These are phyloP conservation scores for Aureobasidium musti DNA, from an alignment of 2,329 filamentous ascomycete genomes.

Conservation along the genomic window DNA sequence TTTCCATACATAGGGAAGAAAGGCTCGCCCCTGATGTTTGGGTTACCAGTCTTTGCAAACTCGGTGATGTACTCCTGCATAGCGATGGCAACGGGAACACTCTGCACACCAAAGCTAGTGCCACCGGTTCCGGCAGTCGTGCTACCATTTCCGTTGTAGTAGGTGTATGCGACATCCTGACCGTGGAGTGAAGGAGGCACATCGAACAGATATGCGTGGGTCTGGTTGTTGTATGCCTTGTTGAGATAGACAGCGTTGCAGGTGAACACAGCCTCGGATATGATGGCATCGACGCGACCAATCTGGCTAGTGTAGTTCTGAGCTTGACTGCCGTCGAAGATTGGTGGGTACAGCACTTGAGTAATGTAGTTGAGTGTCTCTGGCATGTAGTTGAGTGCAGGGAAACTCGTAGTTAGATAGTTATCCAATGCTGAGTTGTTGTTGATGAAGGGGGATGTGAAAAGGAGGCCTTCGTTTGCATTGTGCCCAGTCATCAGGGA, in stretches of 20 bases:
- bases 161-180: conserved; percentile 56
- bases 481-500: conserved; percentile 52
- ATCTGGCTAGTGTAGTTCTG: conserved; percentile 50
- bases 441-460: conserved; percentile 46
- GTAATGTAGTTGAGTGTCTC: conserved; percentile 47
- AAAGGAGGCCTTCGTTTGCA: conserved; percentile 49
- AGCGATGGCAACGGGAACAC: conserved; percentile 44
- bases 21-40: conserved; percentile 45
- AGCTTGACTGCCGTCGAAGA: conserved; percentile 50
- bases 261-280: conserved; percentile 49
- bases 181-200: conserved; percentile 58
- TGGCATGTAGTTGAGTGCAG: conserved; percentile 38
- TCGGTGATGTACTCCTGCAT: conserved; percentile 51
- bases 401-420: conserved; percentile 38
- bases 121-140: conserved; percentile 27
- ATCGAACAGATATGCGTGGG: conserved; percentile 57
- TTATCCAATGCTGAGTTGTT: conserved; percentile 39
- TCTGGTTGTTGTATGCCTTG: conserved; percentile 50
- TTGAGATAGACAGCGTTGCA: conserved; percentile 58
- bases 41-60: conserved; percentile 46
- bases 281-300: conserved; percentile 47
- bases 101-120: conserved; percentile 2
- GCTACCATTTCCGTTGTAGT: conserved; percentile 48
- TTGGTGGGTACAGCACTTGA: conserved; percentile 53
- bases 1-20: conserved; percentile 52